Conservation (phyloP, 202 grass and related monocot species). For the Panicum hallii region DNA sequence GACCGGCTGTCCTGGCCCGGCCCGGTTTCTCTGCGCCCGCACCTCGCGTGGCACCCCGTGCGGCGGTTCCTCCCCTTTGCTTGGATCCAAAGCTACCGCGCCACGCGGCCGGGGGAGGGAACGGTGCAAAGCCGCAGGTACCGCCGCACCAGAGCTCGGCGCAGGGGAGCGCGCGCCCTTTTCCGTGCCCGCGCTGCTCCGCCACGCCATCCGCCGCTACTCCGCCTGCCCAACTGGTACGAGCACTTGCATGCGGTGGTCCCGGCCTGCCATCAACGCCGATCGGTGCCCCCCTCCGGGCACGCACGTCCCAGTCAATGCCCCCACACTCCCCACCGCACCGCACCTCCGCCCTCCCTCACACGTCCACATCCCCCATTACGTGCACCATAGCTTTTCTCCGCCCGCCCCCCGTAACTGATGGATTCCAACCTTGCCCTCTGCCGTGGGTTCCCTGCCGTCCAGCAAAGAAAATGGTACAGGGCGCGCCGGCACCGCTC, state of each 20-base stretch:
- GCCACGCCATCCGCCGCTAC: constrained; percentile 41
- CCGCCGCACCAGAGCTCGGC: background rate
- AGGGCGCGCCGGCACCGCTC: background rate
- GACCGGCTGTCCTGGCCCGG: constrained; percentile 29
- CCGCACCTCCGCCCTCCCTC: constrained; percentile 1
- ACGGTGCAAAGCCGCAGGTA: background rate
- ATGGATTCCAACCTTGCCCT: constrained; percentile 32
- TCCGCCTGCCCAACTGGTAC: constrained; percentile 16
- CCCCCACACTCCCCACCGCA: constrained; percentile 50
- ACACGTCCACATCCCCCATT: constrained; percentile 45
- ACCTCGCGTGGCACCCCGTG: background rate
- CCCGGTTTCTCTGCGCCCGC: background rate
- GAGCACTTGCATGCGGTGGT: constrained; percentile 45
- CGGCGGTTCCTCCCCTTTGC: background rate
- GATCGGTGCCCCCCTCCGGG: constrained; percentile 52
- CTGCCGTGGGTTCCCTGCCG: constrained; percentile 9
- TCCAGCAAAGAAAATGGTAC: background rate
- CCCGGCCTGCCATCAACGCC: constrained; percentile 44
- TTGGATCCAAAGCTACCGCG: background rate
- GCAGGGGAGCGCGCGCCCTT: background rate
- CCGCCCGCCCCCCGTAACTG: background rate
- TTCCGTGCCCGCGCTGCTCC: constrained; percentile 7
- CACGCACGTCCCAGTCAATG: constrained; percentile 59
- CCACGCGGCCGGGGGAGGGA: background rate
- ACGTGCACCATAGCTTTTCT: constrained; percentile 47